Conservation (phyloP, 2,329 filamentous ascomycete genomes). For the Apiospora koreana region DNA sequence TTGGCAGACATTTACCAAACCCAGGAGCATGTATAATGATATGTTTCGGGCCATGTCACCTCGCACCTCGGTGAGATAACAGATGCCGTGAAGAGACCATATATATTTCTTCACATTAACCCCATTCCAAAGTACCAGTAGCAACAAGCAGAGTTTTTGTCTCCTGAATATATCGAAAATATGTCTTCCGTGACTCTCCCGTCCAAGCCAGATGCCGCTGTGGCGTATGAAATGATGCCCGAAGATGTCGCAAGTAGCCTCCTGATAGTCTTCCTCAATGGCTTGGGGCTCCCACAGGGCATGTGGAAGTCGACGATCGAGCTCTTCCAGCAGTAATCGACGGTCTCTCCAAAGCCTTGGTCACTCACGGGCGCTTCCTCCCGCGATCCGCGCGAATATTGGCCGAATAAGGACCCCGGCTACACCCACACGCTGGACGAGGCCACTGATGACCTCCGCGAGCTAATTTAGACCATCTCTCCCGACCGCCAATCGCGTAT, state of each 20-base stretch:
- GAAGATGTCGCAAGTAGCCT: conserved; percentile 22
- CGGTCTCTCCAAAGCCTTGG: neutral
- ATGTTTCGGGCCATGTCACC: too few relatives aligned
- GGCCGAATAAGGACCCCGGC: conserved; percentile 37
- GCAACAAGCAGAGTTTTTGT: neutral
- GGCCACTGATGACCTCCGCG: conserved; percentile 44
- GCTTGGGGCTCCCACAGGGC: neutral
- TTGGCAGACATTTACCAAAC: neutral
- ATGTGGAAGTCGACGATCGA: conserved; percentile 4
- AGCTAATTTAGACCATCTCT: conserved; percentile 30
- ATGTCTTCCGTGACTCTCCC: conserved; percentile 27
- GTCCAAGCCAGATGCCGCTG: conserved; percentile 30
- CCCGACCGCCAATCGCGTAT: conserved; percentile 21
- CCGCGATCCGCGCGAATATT: conserved; percentile 34
- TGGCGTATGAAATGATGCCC: conserved; percentile 31
- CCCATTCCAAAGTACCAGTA: neutral
- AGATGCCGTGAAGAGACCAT: too few relatives aligned
- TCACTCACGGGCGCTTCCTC: conserved; percentile 40
- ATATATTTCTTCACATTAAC: too few relatives aligned
- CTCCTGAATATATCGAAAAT: neutral
- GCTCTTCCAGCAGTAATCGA: conserved; percentile 15
- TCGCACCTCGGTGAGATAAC: too few relatives aligned
- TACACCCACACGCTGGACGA: conserved; percentile 44
- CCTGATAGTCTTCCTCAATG: conserved; percentile 11
- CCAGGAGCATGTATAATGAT: too few relatives aligned